Evolutionary conservation across 805 yeast genomes (phyloP), one percentile per base, ranked within the genome.

Genomic region (Lipomyces mesembrius): DNA sequence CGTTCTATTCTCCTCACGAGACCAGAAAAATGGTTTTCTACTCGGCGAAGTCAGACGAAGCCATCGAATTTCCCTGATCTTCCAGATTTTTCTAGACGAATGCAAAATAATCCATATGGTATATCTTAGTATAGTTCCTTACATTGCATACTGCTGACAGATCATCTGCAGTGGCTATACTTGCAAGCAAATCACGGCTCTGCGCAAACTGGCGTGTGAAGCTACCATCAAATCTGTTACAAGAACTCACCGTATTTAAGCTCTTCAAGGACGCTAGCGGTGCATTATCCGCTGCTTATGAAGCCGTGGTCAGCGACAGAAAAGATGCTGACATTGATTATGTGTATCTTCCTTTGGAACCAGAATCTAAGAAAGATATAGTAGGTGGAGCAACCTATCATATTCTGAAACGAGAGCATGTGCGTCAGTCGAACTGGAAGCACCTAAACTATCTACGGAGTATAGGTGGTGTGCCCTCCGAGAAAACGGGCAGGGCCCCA

Each of bases 51-150:
- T 56, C 56, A 11, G 43, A 29, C 37, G 46, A 22, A 32, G 27
- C 37, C 20, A 32, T 55, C 37, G 8, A 54, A 29, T 43, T 57
- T 43, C 20, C 22, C 59, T 12, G 58, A 25, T 9, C 35, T 20
- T 20, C 43, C 22, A 27, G 17, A n/a, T 11, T 60, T 59, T 60
- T 55, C 63, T 11, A 49, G 55, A 29, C 51, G 57, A 25, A 55
- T 63, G 27, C 60, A 63, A 43, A 35, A 14, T 14, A 63, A 60
- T 39, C 60, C 62, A 3, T 63, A 60, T n/a, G 66, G 66, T 63
- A 60, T 46, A 51, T 20, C 5, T 6, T n/a, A 37, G 3, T 43
- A 2, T 43, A 5, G 9, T 43, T 43, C 20, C 17, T n/a, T 17
- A n/a, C 7, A 5, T 43, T 43, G 49, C 8, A n/a, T 43, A 17